Percentiles rank a stretch among this genome's conserved stretches.
Evolutionary conservation across 2,329 filamentous ascomycete species (phyloP).

Genomic region (Fusarium sterilihyphosum): DNA sequence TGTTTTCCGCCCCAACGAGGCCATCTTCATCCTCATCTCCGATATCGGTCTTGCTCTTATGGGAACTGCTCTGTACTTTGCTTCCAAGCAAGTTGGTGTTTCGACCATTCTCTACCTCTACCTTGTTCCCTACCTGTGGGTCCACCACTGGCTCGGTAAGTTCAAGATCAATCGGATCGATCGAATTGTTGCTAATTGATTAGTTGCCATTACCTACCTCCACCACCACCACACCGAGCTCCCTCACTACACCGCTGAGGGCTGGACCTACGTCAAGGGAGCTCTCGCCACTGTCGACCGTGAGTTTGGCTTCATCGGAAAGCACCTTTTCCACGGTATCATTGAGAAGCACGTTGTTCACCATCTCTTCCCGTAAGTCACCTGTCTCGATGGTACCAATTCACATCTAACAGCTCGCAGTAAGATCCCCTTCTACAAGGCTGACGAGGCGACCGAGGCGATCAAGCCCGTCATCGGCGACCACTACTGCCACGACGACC

Average conservation of each 20-base stretch:
- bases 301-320: constrained; percentile 69
- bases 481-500: constrained; percentile 74
- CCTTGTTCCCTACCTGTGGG: constrained; percentile 73
- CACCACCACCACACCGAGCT: constrained; percentile 72
- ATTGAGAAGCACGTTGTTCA: constrained; percentile 69
- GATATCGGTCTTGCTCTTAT: constrained; percentile 68
- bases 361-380: constrained; percentile 60
- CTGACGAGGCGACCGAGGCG: constrained; percentile 62
- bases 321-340: constrained; percentile 71
- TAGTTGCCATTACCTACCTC: constrained; percentile 79
- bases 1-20: constrained; percentile 68
- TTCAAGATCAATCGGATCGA: background rate
- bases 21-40: constrained; percentile 64
- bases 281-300: constrained; percentile 70
- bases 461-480: constrained; percentile 92
- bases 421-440: constrained; percentile 56
- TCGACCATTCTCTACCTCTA: constrained; percentile 69
- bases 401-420: constrained; percentile 17
- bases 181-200: constrained; percentile 4
- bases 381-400: background rate
- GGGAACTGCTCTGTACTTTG: constrained; percentile 60
- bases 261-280: constrained; percentile 70
- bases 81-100: constrained; percentile 62
- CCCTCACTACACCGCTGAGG: constrained; percentile 54
- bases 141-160: constrained; percentile 75